These are phyloP conservation scores for Curvularia spicifera DNA, from an alignment of 2,329 filamentous ascomycete species.

Conservation along the genomic window DNA sequence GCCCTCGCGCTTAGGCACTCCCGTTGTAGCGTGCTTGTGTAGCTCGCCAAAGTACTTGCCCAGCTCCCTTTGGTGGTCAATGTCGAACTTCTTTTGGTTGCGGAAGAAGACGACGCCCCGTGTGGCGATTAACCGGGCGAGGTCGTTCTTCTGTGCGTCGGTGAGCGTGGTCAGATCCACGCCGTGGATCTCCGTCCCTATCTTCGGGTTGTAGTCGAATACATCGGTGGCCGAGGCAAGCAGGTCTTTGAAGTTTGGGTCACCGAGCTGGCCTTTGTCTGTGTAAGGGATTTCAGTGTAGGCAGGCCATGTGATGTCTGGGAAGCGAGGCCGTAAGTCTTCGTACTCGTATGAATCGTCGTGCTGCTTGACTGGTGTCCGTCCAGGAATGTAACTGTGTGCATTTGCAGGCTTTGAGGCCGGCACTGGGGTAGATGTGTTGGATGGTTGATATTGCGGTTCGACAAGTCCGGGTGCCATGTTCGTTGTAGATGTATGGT, in stretches of 20 bases:
- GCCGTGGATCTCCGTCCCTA: conserved; percentile 61
- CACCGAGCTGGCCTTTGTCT: conserved; percentile 63
- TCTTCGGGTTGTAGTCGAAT: conserved; percentile 64
- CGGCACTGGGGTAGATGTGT: conserved; percentile 19
- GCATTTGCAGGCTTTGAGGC: conserved; percentile 29
- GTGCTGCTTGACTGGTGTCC: conserved; percentile 54
- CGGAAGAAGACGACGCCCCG: conserved; percentile 66
- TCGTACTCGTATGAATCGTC: conserved; percentile 59
- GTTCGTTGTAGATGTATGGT: conserved; percentile 4
- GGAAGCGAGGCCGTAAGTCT: conserved; percentile 60
- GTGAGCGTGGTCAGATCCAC: conserved; percentile 59
- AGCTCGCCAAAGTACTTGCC: conserved; percentile 61
- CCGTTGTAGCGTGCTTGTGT: conserved; percentile 63
- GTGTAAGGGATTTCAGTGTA: conserved; percentile 58
- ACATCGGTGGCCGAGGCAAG: conserved; percentile 60
- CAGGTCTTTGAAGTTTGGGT: conserved; percentile 61
- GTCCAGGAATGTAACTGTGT: conserved; percentile 57
- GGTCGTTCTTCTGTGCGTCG: conserved; percentile 61
- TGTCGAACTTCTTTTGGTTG: conserved; percentile 60
- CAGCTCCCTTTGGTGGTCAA: conserved; percentile 61
- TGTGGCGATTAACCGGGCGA: conserved; percentile 60
- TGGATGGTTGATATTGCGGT: conserved; percentile 24
- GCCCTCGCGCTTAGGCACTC: conserved; percentile 56
- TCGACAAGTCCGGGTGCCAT: conserved; percentile 48
- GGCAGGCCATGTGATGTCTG: conserved; percentile 59